These are phyloP conservation scores for Cucumis cinereus DNA, from an alignment of 306 rosid genomes.

Conservation along the genomic window DNA sequence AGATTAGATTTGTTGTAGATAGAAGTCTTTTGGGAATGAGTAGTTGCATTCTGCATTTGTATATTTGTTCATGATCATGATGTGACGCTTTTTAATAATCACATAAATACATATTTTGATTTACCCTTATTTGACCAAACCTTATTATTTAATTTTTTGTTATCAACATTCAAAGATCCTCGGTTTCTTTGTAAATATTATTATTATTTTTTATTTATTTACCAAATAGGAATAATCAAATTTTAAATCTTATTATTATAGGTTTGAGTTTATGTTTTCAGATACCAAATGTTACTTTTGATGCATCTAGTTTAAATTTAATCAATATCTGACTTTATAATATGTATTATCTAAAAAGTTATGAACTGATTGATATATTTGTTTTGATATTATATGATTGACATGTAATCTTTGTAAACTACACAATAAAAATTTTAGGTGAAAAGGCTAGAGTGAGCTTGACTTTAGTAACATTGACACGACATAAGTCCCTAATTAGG, in stretches of 20 bases:
- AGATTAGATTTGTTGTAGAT: not conserved
- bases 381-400: no score
- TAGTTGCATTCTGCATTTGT: not conserved
- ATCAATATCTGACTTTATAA: no score
- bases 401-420: no score
- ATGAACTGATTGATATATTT: no score
- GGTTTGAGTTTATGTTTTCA: not conserved
- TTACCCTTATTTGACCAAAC: not conserved
- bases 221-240: not conserved
- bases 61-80: not conserved
- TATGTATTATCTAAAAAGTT: no score
- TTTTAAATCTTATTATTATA: not conserved
- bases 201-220: not conserved
- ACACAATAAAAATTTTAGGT: no score
- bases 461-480: no score
- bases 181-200: not conserved
- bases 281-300: not conserved
- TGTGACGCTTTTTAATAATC: not conserved
- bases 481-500: no score
- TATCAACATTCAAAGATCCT: not conserved
- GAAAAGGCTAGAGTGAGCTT: no score
- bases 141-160: not conserved
- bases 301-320: no score
- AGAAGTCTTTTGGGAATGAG: not conserved
- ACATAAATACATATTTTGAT: not conserved